These are phyloP conservation scores for Tylopilus balloui DNA, from an alignment of 768 basidiomycete genomes.

Conservation along the genomic window DNA sequence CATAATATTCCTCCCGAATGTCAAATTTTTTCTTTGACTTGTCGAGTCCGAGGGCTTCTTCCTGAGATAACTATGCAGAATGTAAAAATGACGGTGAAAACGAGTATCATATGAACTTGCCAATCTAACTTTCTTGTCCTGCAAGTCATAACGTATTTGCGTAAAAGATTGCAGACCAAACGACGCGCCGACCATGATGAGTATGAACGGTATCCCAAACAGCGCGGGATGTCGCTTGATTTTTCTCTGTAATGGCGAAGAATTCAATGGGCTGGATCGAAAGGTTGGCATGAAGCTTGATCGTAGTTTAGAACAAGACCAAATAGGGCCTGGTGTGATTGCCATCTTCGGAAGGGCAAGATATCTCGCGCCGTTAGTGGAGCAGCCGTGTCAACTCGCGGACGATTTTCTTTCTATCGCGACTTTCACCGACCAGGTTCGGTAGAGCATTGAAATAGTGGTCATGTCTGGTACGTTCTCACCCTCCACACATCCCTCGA, in stretches of 20 bases:
- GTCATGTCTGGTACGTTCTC: slow-evolving; percentile 23
- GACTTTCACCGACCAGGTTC: slow-evolving; percentile 9
- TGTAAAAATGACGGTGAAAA: not conserved
- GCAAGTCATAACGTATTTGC: slow-evolving; percentile 86
- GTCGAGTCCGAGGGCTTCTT: slow-evolving; percentile 73
- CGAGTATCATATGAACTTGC: slow-evolving; percentile 33
- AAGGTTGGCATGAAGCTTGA: slow-evolving; percentile 45
- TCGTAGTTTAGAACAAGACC: not conserved
- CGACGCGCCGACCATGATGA: slow-evolving; percentile 81
- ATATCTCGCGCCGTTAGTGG: not conserved
- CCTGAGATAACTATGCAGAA: slow-evolving; percentile 54
- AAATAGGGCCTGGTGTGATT: not conserved
- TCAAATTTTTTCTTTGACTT: slow-evolving; percentile 78
- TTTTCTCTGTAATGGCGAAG: slow-evolving; percentile 27
- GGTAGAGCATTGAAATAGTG: not conserved
- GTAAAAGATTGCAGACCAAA: slow-evolving; percentile 82
- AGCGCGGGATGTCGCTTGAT: slow-evolving; percentile 60
- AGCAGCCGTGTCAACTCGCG: not conserved
- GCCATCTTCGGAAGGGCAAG: slow-evolving; percentile 17
- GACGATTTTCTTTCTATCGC: slow-evolving; percentile 9
- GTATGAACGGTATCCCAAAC: slow-evolving; percentile 85
- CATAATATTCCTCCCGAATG: slow-evolving; percentile 93
- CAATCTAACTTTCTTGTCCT: slow-evolving; percentile 72
- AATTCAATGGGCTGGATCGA: slow-evolving; percentile 37
- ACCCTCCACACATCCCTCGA: not conserved